These are phyloP conservation scores for Podila horticola DNA, from an alignment of 192 early-diverging fungal species.

Conservation along the genomic window DNA sequence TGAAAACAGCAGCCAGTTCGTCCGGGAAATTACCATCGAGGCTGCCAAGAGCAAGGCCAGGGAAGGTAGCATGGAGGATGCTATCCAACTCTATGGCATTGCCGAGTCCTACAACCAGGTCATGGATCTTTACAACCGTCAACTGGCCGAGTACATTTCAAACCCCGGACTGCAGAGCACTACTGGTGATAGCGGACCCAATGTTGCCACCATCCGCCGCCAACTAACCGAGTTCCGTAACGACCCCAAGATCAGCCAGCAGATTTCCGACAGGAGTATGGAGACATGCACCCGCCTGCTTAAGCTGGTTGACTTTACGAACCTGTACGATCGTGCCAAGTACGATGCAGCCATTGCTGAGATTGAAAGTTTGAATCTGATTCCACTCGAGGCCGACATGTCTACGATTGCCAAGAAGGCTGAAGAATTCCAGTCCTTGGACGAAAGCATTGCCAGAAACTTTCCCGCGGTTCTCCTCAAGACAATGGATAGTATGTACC, in stretches of 20 bases:
- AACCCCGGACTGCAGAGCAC: slow-evolving; percentile 32
- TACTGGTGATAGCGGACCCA: slow-evolving; percentile 27
- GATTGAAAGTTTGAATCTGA: slow-evolving; percentile 67
- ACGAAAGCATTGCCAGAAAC: slow-evolving; percentile 76
- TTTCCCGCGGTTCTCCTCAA: slow-evolving; percentile 81
- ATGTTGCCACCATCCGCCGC: slow-evolving; percentile 26
- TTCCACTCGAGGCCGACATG: slow-evolving; percentile 73
- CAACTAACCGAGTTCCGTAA: slow-evolving; percentile 25
- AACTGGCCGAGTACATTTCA: slow-evolving; percentile 71
- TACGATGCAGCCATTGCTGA: slow-evolving; percentile 68
- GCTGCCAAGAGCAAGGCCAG: slow-evolving; percentile 78
- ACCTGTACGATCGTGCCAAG: slow-evolving; percentile 58
- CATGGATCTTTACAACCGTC: slow-evolving; percentile 72
- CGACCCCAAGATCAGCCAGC: slow-evolving; percentile 35
- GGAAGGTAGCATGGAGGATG: slow-evolving; percentile 76
- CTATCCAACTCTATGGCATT: slow-evolving; percentile 81
- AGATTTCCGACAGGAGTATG: slow-evolving; percentile 35
- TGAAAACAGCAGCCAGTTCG: slow-evolving; percentile 64
- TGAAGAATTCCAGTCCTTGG: slow-evolving; percentile 70
- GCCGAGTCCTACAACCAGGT: slow-evolving; percentile 76
- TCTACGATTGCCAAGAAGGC: slow-evolving; percentile 66
- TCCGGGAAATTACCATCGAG: slow-evolving; percentile 69
- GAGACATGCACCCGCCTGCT: slow-evolving; percentile 68
- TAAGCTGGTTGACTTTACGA: slow-evolving; percentile 69
- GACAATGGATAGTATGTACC: slow-evolving; percentile 74